A percentile compares a stretch with the other conserved stretches of the same genome.
These are phyloP conservation scores for Conticribra weissflogii DNA, from an alignment of 108 stramenopile genomes.

Conservation along the genomic window DNA sequence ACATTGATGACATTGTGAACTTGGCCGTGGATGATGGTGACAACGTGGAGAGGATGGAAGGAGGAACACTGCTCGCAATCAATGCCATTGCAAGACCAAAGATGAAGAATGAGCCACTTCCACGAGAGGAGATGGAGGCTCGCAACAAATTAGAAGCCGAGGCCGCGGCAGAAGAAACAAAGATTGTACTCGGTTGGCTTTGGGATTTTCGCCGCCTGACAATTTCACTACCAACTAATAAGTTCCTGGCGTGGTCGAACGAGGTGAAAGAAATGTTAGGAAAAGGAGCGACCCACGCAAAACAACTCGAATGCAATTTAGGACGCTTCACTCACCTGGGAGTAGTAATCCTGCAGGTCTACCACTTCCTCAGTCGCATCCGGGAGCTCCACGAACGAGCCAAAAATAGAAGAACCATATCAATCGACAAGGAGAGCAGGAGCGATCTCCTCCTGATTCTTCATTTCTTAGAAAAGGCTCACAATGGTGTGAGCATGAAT, in stretches of 20 bases:
- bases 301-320: constrained; percentile 1
- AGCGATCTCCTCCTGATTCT: constrained; percentile 5
- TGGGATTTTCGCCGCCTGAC: constrained; percentile 3
- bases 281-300: neutral
- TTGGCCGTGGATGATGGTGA: constrained; percentile 16
- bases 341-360: neutral
- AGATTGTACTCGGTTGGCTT: constrained; percentile 2
- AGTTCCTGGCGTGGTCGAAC: constrained; percentile 4
- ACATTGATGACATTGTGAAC: constrained; percentile 29
- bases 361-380: constrained; percentile 17
- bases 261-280: neutral
- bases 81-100: neutral
- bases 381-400: neutral
- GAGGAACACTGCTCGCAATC: constrained; percentile 22
- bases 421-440: neutral
- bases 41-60: constrained; percentile 12
- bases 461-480: neutral
- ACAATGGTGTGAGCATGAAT: constrained; percentile 17
- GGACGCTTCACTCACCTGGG: constrained; percentile 1
- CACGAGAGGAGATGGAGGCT: constrained; percentile 8
- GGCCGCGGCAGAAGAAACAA: constrained; percentile 2
- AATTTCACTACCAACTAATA: constrained; percentile 1
- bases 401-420: neutral
- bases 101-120: constrained; percentile 4
- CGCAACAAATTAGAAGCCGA: constrained; percentile 8